These are phyloP conservation scores for Agrocybe praecox DNA, from an alignment of 768 basidiomycete species.

Conservation along the genomic window DNA sequence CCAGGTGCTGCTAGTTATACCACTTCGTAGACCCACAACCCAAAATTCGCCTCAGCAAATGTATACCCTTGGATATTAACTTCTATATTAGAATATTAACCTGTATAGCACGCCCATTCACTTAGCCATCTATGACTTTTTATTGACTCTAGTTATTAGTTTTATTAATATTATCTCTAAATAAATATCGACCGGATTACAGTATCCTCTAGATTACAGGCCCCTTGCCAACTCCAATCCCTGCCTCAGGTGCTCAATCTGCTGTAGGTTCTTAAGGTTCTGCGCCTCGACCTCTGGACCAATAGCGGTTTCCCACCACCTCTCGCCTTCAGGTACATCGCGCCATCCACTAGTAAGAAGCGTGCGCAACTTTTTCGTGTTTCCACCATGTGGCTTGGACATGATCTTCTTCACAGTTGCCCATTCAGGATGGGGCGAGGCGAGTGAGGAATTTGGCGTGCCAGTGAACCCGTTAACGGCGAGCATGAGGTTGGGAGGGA, in stretches of 20 bases:
- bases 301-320: slow-evolving; percentile 74
- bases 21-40: neutral
- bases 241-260: slow-evolving; percentile 32
- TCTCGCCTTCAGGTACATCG: slow-evolving; percentile 53
- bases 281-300: slow-evolving; percentile 46
- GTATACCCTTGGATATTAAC: neutral
- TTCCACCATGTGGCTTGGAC: slow-evolving; percentile 36
- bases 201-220: neutral
- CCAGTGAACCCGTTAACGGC: slow-evolving; percentile 59
- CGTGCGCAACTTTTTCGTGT: slow-evolving; percentile 39
- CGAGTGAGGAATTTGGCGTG: slow-evolving; percentile 36
- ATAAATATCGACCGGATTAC: too few species aligned
- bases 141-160: neutral
- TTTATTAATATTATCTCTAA: neutral
- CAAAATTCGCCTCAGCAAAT: neutral
- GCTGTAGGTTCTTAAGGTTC: slow-evolving; percentile 33
- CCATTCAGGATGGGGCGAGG: slow-evolving; percentile 54
- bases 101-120: too few species aligned
- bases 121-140: neutral
- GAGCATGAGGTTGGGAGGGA: slow-evolving; percentile 67
- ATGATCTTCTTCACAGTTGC: slow-evolving; percentile 34
- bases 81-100: too few species aligned
- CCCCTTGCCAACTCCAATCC: slow-evolving; percentile 37
- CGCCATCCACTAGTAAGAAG: slow-evolving; percentile 66
- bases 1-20: neutral